phyloP scores from a whole-genome alignment of 2,329 filamentous ascomycete genomes.

The Aspergillus hortae region DNA sequence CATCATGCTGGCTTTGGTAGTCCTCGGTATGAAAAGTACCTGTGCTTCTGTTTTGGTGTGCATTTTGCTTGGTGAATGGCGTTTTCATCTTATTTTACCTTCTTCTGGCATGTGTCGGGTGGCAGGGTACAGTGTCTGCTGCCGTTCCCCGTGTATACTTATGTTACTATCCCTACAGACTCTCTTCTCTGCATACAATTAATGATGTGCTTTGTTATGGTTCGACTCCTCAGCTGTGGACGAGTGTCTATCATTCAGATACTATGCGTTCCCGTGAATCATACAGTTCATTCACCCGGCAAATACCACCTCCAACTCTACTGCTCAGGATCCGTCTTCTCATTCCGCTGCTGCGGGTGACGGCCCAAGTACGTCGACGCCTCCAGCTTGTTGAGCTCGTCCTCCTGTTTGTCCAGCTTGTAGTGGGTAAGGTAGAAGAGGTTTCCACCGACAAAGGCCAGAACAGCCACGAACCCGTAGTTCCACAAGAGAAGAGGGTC shows the following conservation, averaged over 20 bases:
- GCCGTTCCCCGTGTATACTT: neutral
- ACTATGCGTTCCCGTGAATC: too few relatives aligned
- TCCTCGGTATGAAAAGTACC: constrained; percentile 1
- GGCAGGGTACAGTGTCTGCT: neutral
- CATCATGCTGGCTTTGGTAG: neutral
- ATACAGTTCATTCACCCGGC: neutral
- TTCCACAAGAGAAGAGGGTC: constrained; percentile 71
- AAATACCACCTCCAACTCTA: neutral
- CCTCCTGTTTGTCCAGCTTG: constrained; percentile 63
- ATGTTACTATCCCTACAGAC: neutral
- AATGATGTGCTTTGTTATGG: neutral
- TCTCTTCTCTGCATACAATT: constrained; percentile 1
- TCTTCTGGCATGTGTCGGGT: neutral
- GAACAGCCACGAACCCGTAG: constrained; percentile 61
- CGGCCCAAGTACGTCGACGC: constrained; percentile 19
- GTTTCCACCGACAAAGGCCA: constrained; percentile 60
- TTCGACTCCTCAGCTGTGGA: too few relatives aligned
- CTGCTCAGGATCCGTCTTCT: constrained; percentile 6
- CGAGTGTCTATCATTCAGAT: too few relatives aligned
- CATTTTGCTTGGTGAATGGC: constrained; percentile 1
- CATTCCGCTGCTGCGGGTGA: neutral
- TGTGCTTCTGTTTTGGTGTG: neutral
- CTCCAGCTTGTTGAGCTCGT: constrained; percentile 56
- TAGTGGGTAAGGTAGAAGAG: constrained; percentile 66
- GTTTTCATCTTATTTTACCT: neutral